phyloP scores from a whole-genome alignment of 768 basidiomycete genomes.

The Lactarius psammicola region DNA sequence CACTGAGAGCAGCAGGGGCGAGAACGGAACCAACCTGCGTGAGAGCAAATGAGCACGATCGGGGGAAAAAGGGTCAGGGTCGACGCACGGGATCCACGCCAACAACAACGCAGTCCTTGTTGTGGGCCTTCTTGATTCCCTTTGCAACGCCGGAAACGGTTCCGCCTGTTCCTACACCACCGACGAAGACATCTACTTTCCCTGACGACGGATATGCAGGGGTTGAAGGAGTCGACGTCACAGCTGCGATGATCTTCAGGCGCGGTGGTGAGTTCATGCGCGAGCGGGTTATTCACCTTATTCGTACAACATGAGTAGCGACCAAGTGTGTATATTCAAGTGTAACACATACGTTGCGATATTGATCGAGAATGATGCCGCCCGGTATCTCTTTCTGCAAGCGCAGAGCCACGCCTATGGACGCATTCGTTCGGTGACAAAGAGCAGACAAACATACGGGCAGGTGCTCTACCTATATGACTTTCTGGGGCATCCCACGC shows the following conservation, averaged over 20 bases:
- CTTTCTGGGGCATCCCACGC: constrained; percentile 87
- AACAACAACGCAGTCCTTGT: constrained; percentile 69
- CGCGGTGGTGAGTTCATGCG: constrained; percentile 88
- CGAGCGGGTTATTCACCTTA: constrained; percentile 80
- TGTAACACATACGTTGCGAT: constrained; percentile 60
- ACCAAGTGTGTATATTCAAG: background rate
- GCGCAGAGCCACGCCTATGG: constrained; percentile 74
- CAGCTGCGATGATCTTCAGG: constrained; percentile 87
- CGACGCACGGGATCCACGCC: constrained; percentile 85
- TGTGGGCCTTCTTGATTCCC: constrained; percentile 76
- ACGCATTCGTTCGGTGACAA: constrained; percentile 76
- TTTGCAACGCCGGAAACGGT: constrained; percentile 87
- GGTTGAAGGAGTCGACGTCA: constrained; percentile 64
- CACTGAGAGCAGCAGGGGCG: constrained; percentile 70
- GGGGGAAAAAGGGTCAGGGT: constrained; percentile 2
- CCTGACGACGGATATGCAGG: constrained; percentile 56
- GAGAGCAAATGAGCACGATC: background rate
- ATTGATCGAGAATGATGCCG: constrained; percentile 93
- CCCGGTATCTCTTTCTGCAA: constrained; percentile 76
- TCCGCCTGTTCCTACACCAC: constrained; percentile 92
- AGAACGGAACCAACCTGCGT: constrained; percentile 85
- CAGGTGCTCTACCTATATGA: constrained; percentile 76
- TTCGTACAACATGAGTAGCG: constrained; percentile 17
- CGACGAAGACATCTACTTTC: constrained; percentile 79
- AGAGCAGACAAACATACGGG: constrained; percentile 36